phyloP scores from a whole-genome alignment of 345 rosid genomes.

The Citrus trifoliata region DNA sequence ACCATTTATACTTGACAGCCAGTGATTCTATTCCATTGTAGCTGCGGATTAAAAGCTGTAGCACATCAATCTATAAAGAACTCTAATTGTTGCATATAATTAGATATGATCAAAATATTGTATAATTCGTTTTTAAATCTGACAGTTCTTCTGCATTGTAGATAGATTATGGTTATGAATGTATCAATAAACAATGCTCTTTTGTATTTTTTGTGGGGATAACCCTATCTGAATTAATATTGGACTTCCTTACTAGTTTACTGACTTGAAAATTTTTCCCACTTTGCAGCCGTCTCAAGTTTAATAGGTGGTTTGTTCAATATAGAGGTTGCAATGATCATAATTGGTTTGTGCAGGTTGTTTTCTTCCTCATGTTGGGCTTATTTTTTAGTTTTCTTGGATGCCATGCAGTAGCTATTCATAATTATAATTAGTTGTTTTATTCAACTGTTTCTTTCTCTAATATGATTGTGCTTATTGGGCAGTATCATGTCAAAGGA shows the following conservation, averaged over 20 bases:
- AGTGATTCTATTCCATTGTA: background rate
- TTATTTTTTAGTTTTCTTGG: background rate
- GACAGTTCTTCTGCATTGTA: background rate
- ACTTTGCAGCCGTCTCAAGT: conserved; percentile 35
- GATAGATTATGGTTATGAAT: background rate
- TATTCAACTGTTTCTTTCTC: background rate
- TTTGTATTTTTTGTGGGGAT: background rate
- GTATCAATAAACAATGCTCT: background rate
- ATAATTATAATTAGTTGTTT: background rate
- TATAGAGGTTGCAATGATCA: conserved; percentile 37
- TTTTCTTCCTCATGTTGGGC: background rate
- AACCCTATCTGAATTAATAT: background rate
- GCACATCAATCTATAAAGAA: background rate
- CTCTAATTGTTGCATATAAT: background rate
- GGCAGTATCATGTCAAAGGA: conserved; percentile 48
- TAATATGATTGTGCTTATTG: conserved; percentile 8
- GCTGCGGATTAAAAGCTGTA: background rate
- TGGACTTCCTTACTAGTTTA: background rate
- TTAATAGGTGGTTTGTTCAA: conserved; percentile 33
- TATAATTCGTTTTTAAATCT: background rate
- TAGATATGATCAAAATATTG: background rate
- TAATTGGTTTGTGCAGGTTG: conserved; percentile 52
- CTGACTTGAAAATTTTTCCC: background rate
- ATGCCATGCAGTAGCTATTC: background rate
- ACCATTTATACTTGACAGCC: background rate